These are phyloP conservation scores for Berberis thunbergii DNA, from an alignment of 164 flowering plant genomes.

Conservation along the genomic window DNA sequence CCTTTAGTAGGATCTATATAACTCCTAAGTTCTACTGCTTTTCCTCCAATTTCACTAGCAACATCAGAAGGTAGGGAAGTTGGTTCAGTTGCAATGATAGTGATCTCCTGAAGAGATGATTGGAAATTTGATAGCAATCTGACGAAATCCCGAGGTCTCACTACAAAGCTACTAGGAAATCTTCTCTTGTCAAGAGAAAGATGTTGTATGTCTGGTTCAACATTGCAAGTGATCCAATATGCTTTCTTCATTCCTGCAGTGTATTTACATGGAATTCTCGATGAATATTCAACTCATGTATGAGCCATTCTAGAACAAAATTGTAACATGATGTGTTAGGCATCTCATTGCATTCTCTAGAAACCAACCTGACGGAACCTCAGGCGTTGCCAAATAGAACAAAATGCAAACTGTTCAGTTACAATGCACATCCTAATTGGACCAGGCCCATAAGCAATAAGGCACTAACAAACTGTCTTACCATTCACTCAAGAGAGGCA, in stretches of 20 bases:
- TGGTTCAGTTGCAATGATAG: conserved; percentile 82
- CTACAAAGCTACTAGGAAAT: conserved; percentile 73
- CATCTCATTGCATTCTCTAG: too few species aligned
- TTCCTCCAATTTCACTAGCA: conserved; percentile 77
- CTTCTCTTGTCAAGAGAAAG: conserved; percentile 72
- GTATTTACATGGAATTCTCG: neutral
- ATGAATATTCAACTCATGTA: too few species aligned
- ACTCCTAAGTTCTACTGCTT: conserved; percentile 92
- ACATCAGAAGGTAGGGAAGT: conserved; percentile 51
- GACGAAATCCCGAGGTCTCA: conserved; percentile 85
- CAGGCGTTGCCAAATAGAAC: too few species aligned
- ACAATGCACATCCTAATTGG: too few species aligned
- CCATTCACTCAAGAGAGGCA: too few species aligned
- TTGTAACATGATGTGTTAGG: too few species aligned
- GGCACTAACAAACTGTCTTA: too few species aligned
- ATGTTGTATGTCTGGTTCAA: conserved; percentile 87
- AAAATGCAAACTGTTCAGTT: too few species aligned
- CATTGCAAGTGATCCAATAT: conserved; percentile 90
- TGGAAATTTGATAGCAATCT: conserved; percentile 84
- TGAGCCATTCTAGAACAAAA: too few species aligned
- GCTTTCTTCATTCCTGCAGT: conserved; percentile 70
- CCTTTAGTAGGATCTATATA: conserved; percentile 96
- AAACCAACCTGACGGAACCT: too few species aligned
- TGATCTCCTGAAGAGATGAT: conserved; percentile 93
- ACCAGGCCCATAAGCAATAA: too few species aligned